Conservation (phyloP, 2,329 filamentous ascomycete genomes). For the Diaporthe sp. region DNA sequence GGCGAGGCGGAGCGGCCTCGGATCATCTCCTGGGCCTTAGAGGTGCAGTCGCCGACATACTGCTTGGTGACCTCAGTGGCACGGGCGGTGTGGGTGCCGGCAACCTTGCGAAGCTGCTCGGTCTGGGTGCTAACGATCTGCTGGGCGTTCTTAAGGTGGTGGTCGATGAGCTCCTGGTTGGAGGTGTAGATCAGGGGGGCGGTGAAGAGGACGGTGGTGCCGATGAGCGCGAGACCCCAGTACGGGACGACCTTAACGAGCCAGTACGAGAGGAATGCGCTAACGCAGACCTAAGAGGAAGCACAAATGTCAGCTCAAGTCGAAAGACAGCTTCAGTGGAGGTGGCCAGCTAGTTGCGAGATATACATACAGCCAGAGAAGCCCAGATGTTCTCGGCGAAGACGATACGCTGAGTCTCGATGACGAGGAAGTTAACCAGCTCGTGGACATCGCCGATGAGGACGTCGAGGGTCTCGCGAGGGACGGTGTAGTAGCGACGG, state of each 20-base stretch:
- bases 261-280: slow-evolving; percentile 75
- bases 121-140: slow-evolving; percentile 74
- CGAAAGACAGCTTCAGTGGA: slow-evolving; percentile 32
- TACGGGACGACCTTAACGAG: slow-evolving; percentile 78
- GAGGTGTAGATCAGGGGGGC: slow-evolving; percentile 74
- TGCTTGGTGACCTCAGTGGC: slow-evolving; percentile 75
- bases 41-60: slow-evolving; percentile 76
- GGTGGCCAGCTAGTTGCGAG: slow-evolving; percentile 5
- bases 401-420: slow-evolving; percentile 77
- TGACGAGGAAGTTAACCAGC: slow-evolving; percentile 79
- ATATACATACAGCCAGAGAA: slow-evolving; percentile 69
- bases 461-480: slow-evolving; percentile 72
- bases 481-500: slow-evolving; percentile 76
- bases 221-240: slow-evolving; percentile 76
- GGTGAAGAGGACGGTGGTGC: slow-evolving; percentile 71
- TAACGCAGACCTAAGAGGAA: slow-evolving; percentile 65
- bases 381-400: slow-evolving; percentile 76
- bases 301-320: slow-evolving; percentile 33
- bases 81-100: slow-evolving; percentile 74
- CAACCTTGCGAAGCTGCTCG: slow-evolving; percentile 71
- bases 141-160: slow-evolving; percentile 69
- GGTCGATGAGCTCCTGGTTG: slow-evolving; percentile 79
- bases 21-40: slow-evolving; percentile 76
- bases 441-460: slow-evolving; percentile 76
- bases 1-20: slow-evolving; percentile 62